Evolutionary conservation across 2,329 filamentous ascomycete species (phyloP).

Genomic region (Pseudogymnoascus sp.): DNA sequence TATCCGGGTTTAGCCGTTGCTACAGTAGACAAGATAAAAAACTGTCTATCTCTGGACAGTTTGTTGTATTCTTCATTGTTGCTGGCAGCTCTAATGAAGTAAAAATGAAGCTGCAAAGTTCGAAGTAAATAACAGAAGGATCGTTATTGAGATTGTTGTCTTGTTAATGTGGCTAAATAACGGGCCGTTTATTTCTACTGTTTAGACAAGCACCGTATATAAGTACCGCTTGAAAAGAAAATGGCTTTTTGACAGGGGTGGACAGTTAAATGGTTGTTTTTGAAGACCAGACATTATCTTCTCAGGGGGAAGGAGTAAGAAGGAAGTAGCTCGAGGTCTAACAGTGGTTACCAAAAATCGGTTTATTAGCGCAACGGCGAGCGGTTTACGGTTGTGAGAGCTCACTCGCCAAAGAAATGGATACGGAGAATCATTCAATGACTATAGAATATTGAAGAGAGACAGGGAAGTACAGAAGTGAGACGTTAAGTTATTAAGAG

Average conservation of each 20-base stretch:
- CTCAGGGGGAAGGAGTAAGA: neutral
- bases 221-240: neutral
- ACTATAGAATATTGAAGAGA: neutral
- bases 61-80: neutral
- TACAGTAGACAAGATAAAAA: neutral
- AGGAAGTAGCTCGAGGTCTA: neutral
- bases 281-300: neutral
- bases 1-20: neutral
- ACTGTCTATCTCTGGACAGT: neutral
- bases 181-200: neutral
- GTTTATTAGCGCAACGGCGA: neutral
- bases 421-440: neutral
- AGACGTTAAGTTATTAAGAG: too few species aligned
- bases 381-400: neutral
- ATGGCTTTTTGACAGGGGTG: neutral
- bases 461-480: too few species aligned
- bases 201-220: neutral
- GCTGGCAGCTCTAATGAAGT: neutral
- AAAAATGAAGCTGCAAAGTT: neutral
- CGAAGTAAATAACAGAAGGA: neutral
- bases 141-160: neutral
- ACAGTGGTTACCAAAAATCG: too few species aligned
- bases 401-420: neutral
- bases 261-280: neutral
- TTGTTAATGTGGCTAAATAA: neutral